Conservation (phyloP, 1,139 yeast genomes). For the Yamadazyma conglobata region DNA sequence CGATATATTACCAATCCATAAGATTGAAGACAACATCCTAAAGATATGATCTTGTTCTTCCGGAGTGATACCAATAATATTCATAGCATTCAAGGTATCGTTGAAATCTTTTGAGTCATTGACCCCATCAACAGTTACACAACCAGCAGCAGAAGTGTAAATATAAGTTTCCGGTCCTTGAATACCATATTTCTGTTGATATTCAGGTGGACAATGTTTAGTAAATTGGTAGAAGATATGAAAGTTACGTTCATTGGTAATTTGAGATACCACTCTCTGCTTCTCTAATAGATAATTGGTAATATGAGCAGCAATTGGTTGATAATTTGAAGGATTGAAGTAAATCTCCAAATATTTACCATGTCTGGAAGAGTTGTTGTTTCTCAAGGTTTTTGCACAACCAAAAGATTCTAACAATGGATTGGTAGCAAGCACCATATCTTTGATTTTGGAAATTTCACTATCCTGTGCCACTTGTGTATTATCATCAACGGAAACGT, state of each 20-base stretch:
- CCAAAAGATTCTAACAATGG: conserved; percentile 97
- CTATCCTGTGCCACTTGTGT: conserved; percentile 37
- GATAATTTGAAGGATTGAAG: conserved; percentile 69
- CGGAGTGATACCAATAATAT: conserved; percentile 75
- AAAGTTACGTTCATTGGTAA: conserved; percentile 88
- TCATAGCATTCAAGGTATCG: conserved; percentile 86
- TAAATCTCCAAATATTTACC: conserved; percentile 94
- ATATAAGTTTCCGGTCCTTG: conserved; percentile 91
- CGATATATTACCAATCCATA: conserved; percentile 93
- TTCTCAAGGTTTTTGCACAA: conserved; percentile 95
- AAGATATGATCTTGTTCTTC: conserved; percentile 89
- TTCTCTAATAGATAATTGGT: conserved; percentile 93
- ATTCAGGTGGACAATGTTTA: conserved; percentile 81
- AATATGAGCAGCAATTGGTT: conserved; percentile 93
- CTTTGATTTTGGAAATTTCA: conserved; percentile 80
- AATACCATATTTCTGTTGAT: conserved; percentile 80
- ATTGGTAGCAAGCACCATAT: conserved; percentile 96
- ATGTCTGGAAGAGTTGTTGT: conserved; percentile 95
- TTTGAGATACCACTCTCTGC: conserved; percentile 93
- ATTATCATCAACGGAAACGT: conserved; percentile 51
- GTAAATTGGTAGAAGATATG: conserved; percentile 97
- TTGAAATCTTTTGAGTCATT: conserved; percentile 77
- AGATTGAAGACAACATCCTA: conserved; percentile 74
- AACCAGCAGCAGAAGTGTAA: conserved; percentile 83
- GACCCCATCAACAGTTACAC: conserved; percentile 81